These are phyloP conservation scores for Peronospora belbahrii DNA, from an alignment of 352 stramenopile species.

Conservation along the genomic window DNA sequence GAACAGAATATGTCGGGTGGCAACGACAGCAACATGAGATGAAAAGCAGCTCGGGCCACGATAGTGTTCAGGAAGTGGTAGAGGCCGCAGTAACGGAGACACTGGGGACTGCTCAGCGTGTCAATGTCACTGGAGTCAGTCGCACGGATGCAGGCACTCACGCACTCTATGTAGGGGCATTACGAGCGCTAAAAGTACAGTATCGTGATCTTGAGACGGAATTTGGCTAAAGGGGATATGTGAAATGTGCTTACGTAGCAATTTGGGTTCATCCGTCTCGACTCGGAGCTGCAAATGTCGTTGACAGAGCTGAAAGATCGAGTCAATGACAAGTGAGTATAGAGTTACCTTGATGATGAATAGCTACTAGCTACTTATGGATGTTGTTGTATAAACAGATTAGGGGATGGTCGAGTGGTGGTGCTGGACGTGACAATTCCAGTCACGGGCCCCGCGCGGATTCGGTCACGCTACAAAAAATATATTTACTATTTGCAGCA, in stretches of 20 bases:
- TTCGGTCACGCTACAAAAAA: slow-evolving; percentile 81
- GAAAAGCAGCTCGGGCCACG: slow-evolving; percentile 37
- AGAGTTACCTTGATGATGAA: not conserved
- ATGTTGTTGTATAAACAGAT: slow-evolving; percentile 11
- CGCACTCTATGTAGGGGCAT: slow-evolving; percentile 59
- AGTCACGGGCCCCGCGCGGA: slow-evolving; percentile 37
- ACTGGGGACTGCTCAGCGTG: slow-evolving; percentile 32
- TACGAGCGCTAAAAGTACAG: not conserved
- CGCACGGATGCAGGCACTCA: slow-evolving; percentile 80
- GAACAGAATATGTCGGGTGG: slow-evolving; percentile 71
- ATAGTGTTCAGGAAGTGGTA: slow-evolving; percentile 76
- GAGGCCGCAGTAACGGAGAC: slow-evolving; percentile 56
- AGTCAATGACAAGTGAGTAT: slow-evolving; percentile 47
- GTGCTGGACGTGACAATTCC: slow-evolving; percentile 37
- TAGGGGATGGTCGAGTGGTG: slow-evolving; percentile 35
- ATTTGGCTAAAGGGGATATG: slow-evolving; percentile 16
- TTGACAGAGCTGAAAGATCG: slow-evolving; percentile 36
- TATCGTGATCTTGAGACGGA: not conserved
- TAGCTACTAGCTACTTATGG: not conserved
- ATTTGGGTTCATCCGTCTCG: slow-evolving; percentile 74
- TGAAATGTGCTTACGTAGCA: slow-evolving; percentile 36
- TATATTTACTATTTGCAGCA: slow-evolving; percentile 89
- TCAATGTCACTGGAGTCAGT: slow-evolving; percentile 82
- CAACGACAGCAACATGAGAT: slow-evolving; percentile 67
- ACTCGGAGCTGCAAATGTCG: slow-evolving; percentile 29